Base-by-base conservation (phyloP, 495 filamentous ascomycete genomes). In the Thermothielavioides terrestris region DNA sequence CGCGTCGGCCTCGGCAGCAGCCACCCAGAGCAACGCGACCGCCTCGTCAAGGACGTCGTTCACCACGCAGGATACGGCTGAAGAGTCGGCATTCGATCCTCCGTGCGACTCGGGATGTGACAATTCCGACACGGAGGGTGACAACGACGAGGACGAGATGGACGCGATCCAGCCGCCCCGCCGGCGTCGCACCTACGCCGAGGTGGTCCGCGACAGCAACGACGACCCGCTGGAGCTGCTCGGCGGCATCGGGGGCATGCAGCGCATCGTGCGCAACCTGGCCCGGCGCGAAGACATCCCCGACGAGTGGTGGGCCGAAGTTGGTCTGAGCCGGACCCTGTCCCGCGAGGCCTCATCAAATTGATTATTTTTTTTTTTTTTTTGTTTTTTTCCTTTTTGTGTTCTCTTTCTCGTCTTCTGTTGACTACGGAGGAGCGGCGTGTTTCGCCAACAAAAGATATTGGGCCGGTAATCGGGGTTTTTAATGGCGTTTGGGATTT, bases 261-360 rank as follows among this genome's bases (percentile, higher is more conserved):
- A 83, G 54, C 70, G 75, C 26, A 80, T 91, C 18, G 69, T 89
- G 46, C 74, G 79, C 53, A 72, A 78, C 25, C 72, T 89, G 52
- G 77, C 80, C 40, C 71, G 78, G 9, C 69, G 84, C 8, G 76
- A 83, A 55, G 83, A 88, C 57, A 80, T 89, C 51, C 82, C 84
- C 0, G 85, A 88, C 40, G 77, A 83, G 42, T 87, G 82, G 81
- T 91, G 86, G 86, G 77, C 76, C 40, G 77, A 79, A 53, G 83
- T 79, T 49, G 86, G 85, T 4, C 71, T 89, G 41, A 79, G 73
- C 50, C 77, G 80, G 54, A 80, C 74, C 12, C 65, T 77, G 54
- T 66, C 70, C n/a, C 70, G 68, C 18, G 72, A 72, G 27, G 58
- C 55, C 14, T 57, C 57, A 28, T 44, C 51, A 4, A 67, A 59